These are phyloP conservation scores for Symbiodinium natans DNA, from an alignment of 73 alveolate species.

Conservation along the genomic window DNA sequence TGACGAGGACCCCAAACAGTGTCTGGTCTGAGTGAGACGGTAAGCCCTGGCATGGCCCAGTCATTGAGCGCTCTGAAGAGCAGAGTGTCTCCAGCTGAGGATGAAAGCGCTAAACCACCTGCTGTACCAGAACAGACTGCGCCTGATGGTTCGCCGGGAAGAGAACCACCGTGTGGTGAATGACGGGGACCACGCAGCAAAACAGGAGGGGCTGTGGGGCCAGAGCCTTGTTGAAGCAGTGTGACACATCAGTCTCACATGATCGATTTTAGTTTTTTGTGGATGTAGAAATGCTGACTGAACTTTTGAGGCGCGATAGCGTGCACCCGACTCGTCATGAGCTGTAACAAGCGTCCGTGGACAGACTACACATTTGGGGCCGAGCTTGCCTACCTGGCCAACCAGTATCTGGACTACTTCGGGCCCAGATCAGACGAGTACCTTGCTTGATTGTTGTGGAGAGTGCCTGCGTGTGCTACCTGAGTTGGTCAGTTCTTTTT, in stretches of 20 bases:
- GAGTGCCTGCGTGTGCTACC: background rate
- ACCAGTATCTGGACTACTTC: background rate
- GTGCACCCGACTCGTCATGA: constrained; percentile 6
- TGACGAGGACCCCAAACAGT: constrained; percentile 23
- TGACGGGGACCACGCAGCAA: background rate
- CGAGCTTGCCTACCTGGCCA: constrained; percentile 10
- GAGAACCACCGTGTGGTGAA: constrained; percentile 24
- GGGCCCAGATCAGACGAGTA: background rate
- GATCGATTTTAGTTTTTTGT: too few species aligned
- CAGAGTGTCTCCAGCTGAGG: background rate
- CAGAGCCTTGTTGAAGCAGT: background rate
- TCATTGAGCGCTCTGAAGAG: background rate
- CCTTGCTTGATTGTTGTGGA: background rate
- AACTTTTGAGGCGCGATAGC: background rate
- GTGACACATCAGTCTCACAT: background rate
- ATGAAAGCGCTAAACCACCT: background rate
- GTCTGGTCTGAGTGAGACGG: too few species aligned
- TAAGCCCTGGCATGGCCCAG: background rate
- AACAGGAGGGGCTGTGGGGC: constrained; percentile 31
- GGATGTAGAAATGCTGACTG: background rate
- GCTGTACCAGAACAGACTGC: background rate
- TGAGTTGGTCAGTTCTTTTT: too few species aligned
- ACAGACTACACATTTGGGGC: background rate
- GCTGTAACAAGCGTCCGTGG: constrained; percentile 8
- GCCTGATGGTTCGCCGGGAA: background rate